Evolutionary conservation across 208 protist genomes (phyloP).

Genomic region (Tetramitus jugosus): DNA sequence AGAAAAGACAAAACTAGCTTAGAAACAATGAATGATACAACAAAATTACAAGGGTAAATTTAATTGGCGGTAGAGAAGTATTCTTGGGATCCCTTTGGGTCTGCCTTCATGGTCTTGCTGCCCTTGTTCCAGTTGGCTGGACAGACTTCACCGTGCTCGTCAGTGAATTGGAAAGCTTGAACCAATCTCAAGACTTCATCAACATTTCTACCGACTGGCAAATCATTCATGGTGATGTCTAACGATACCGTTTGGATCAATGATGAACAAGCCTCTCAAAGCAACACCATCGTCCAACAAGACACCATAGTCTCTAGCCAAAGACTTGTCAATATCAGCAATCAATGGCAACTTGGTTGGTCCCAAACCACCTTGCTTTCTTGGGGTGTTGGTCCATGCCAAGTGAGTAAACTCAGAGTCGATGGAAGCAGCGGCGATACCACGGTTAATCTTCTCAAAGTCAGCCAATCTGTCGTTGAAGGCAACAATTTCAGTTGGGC

Average conservation of each 20-base stretch:
- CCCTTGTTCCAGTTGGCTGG: constrained; percentile 84
- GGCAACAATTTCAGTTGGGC: constrained; percentile 90
- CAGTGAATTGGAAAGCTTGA: constrained; percentile 86
- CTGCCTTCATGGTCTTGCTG: constrained; percentile 75
- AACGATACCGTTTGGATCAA: constrained; percentile 76
- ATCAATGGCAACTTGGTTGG: constrained; percentile 87
- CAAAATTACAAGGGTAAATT: background rate
- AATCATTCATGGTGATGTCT: constrained; percentile 89
- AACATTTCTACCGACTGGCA: constrained; percentile 82
- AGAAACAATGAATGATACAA: background rate
- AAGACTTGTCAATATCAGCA: constrained; percentile 81
- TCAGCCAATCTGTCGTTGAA: constrained; percentile 80
- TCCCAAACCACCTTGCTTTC: constrained; percentile 92
- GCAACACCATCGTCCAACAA: constrained; percentile 72
- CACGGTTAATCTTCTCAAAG: constrained; percentile 60
- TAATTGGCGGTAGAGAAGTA: constrained; percentile 56
- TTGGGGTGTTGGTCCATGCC: constrained; percentile 83
- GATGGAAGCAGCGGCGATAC: constrained; percentile 79
- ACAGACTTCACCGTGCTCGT: constrained; percentile 86
- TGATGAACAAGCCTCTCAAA: constrained; percentile 88
- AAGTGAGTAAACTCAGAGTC: constrained; percentile 89
- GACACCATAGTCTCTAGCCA: constrained; percentile 78
- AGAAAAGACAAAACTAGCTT: constrained; percentile 26
- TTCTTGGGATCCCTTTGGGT: constrained; percentile 71
- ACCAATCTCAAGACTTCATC: constrained; percentile 88